Evolutionary conservation across 345 rosid species (phyloP), one percentile per base, ranked within the genome.

Genomic region (Cardamine chenopodiifolia): DNA sequence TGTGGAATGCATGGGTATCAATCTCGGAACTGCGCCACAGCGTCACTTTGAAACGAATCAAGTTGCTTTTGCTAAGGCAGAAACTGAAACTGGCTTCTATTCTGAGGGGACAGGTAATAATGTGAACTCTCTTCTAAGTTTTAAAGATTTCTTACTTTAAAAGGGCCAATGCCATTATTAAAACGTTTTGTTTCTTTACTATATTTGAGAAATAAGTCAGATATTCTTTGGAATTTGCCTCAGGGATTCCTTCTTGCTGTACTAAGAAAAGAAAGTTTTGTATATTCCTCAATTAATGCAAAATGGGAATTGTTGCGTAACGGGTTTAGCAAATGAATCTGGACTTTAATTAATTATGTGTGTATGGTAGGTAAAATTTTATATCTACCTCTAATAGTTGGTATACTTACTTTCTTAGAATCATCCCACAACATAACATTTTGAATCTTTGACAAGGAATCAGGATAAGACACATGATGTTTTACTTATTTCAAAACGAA

Each of bases 1-100:
- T 96, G 50, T 84, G 81, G 72, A 85, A 70, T 78, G 88, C 98
- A 71, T 84, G 87, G 85, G 70, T 84, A 67, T 77, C 86, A 65
- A 90, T 81, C 70, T 83, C 90, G 68, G 85, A 84, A 71, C 79
- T 96, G 71, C 91, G 84, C 22, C 98, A 96, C 83, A 89, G 93
- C 15, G 97, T 96, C 39, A 85, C 81, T 76, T 78, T 83, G 47
- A 96, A 86, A 77, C 83, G 87, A 83, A 77, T 74, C 7, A 90
- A 89, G 78, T 80, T 96, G 61, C 98, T 89, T 76, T 66, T 81
- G 81, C 79, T 89, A 71, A 88, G 85, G 86, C 91, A 90, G 59
- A 90, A 83, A 78, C 56, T 90, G 90, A 92, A 89, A 85, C 50
- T 92, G 61, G 79, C 75, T 78, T 84, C 87, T 67, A 75, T 96